Base-by-base conservation (phyloP, 179 eudicot genomes). In the Drosera spatulata region DNA sequence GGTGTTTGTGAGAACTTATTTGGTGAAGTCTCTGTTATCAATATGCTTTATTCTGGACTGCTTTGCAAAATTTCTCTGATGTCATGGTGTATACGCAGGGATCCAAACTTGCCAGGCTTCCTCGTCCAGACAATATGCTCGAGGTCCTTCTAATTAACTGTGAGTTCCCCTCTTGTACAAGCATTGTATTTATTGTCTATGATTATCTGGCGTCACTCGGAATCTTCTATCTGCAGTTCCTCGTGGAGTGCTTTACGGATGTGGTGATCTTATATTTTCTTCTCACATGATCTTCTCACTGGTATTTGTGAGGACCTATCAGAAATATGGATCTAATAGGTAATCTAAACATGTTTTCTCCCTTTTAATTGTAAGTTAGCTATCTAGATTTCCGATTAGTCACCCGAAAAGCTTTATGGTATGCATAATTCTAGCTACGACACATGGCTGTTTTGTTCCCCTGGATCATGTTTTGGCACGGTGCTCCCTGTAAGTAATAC, bases 221-320 rank as follows among this genome's bases (percentile, higher is more conserved):
- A 2, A 39, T 62, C 13, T 57, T 62, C n/a, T 8, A 64, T 57
- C 10, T 79, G 81, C 91, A 88, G 98, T 89, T 82, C 85, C 95
- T 68, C 77, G 77, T 13, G 95, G 96, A 38, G 76, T 84, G 49
- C 84, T 86, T 38, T 89, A 77, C 71, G 99, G 98, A n/a, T 88
- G 98, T 78, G 96, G 98, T 53, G 98, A 91, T 68, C 79, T 91
- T 63, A 91, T 91, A 74, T 91, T 91, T 69, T 91, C 98, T 22
- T 91, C 98, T 10, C 98, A 91, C 72, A 91, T 91, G 98, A 91
- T 91, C 72, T 91, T 91, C 73, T 63, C 96, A 56, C 85, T 88
- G 10, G 89, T 84, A 51, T 91, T 91, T 75, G 83, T 91, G 75
- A 86, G 91, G 66, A 91, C 96, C 10, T 91, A 85, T 68, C 91